A percentile compares a stretch with the other conserved stretches of the same genome.
Conservation (phyloP, 345 rosid genomes). For the Litchi chinensis region DNA sequence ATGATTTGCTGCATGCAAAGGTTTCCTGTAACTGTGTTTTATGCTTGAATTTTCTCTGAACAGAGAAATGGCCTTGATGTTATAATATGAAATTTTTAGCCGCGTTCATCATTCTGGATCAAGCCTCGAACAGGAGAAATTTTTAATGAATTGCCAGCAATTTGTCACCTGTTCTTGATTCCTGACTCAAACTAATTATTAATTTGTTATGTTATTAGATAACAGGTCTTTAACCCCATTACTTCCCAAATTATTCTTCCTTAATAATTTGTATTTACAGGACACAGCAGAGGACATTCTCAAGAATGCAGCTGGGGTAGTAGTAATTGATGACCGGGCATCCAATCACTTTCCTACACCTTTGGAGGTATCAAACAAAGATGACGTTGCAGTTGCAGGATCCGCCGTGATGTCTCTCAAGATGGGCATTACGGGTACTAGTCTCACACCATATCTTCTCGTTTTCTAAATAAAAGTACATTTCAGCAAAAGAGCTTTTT, state of each 20-base stretch:
- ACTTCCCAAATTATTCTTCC: neutral
- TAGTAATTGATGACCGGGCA: conserved; percentile 75
- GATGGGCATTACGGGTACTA: conserved; percentile 79
- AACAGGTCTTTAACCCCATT: neutral
- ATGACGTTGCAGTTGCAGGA: conserved; percentile 92
- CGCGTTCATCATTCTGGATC: neutral
- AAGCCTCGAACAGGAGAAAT: neutral
- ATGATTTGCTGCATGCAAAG: neutral
- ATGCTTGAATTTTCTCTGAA: neutral
- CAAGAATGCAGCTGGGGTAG: conserved; percentile 76
- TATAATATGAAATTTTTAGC: neutral
- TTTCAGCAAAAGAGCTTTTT: neutral
- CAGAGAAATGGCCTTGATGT: neutral
- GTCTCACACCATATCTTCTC: neutral
- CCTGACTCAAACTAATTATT: neutral
- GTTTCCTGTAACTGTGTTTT: neutral
- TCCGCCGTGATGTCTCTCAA: conserved; percentile 81
- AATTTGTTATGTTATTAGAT: neutral
- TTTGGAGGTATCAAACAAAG: conserved; percentile 84
- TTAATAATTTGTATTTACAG: conserved; percentile 36
- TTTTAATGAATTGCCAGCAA: neutral
- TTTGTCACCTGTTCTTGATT: neutral
- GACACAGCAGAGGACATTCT: conserved; percentile 77
- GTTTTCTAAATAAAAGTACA: neutral
- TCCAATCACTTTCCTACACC: conserved; percentile 94